Evolutionary conservation across 2,329 filamentous ascomycete species (phyloP), one percentile per base, ranked within the genome.

Genomic region (Microdochium trichocladiopsis): DNA sequence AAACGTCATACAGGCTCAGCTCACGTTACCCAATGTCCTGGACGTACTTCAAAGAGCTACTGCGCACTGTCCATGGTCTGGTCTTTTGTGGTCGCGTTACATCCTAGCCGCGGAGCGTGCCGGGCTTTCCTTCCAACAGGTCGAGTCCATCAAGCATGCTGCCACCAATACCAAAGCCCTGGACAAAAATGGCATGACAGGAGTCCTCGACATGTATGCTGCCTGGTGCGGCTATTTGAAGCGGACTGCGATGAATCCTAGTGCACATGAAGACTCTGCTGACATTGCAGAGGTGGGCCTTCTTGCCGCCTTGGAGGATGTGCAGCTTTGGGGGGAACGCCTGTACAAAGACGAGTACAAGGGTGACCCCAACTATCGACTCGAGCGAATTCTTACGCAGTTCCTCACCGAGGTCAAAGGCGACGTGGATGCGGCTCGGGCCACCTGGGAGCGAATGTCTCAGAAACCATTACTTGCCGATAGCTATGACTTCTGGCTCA

Each of bases 221-320:
- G 87, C 92, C 0, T 99, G 94, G 94, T 96, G 93, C 64, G 91
- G 90, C 49, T 97, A 93, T 60, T 78, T 99, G 21, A 90, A 93
- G 58, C 87, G 94, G 23, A 86, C 86, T 49, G 90, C 93, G 18
- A 91, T 95, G 73, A 77, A 84, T 52, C 77, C 83, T 1, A 82
- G 83, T 54, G 83, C 87, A 1, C 82, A 82, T 1, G 88, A 93
- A 53, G 92, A 96, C 64, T 89, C 93, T 51, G 78, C 88, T 28
- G 92, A 96, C 64, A 83, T 95, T 48, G 93, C 93, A 8, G 91
- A 97, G 64, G 88, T 95, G 43, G 93, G 91, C 11, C 85, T 99
- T 54, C 82, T 84, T 28, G 89, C 89, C 8, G 91, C 92, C 1
- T 77, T 97, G 10, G 90, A 96, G 67, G 89, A 91, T 58, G 88